phyloP scores from a whole-genome alignment of 176 grass and related monocot species.

The Panicum miliaceum region DNA sequence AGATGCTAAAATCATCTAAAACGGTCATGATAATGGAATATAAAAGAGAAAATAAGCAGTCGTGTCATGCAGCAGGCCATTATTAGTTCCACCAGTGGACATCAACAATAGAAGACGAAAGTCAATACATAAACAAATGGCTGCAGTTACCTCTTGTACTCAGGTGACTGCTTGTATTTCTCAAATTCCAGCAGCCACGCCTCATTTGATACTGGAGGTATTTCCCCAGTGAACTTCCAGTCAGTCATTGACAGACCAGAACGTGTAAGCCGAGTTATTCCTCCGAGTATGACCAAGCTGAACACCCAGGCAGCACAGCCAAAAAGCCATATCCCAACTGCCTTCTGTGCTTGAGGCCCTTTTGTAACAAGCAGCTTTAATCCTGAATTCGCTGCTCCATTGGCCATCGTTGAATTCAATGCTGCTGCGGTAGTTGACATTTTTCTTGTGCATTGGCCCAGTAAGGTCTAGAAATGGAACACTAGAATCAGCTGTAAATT shows the following conservation, averaged over 20 bases:
- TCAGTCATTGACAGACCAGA: slow-evolving; percentile 97
- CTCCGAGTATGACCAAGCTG: slow-evolving; percentile 87
- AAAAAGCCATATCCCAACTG: slow-evolving; percentile 92
- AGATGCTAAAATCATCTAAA: background rate
- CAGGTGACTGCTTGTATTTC: slow-evolving; percentile 90
- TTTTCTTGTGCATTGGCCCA: slow-evolving; percentile 62
- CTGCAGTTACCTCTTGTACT: slow-evolving; percentile 63
- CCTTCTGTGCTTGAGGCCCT: slow-evolving; percentile 78
- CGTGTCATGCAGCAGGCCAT: slow-evolving; percentile 7
- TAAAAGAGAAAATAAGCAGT: slow-evolving; percentile 3
- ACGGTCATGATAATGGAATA: background rate
- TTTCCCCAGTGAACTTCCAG: slow-evolving; percentile 84
- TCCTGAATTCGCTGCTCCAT: slow-evolving; percentile 62
- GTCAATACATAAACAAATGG: background rate
- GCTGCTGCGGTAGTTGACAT: slow-evolving; percentile 58
- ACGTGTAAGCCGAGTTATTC: slow-evolving; percentile 90
- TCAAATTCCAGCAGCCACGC: slow-evolving; percentile 80
- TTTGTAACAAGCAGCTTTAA: slow-evolving; percentile 77
- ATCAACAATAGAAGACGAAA: background rate
- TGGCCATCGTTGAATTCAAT: slow-evolving; percentile 45
- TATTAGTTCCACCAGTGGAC: background rate
- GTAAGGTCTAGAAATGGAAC: slow-evolving; percentile 31
- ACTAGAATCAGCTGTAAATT: background rate
- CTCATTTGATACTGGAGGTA: slow-evolving; percentile 80
- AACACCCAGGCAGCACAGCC: slow-evolving; percentile 95